These are phyloP conservation scores for Sugiyamaella sp. DNA, from an alignment of 1,139 yeast genomes.

Conservation along the genomic window DNA sequence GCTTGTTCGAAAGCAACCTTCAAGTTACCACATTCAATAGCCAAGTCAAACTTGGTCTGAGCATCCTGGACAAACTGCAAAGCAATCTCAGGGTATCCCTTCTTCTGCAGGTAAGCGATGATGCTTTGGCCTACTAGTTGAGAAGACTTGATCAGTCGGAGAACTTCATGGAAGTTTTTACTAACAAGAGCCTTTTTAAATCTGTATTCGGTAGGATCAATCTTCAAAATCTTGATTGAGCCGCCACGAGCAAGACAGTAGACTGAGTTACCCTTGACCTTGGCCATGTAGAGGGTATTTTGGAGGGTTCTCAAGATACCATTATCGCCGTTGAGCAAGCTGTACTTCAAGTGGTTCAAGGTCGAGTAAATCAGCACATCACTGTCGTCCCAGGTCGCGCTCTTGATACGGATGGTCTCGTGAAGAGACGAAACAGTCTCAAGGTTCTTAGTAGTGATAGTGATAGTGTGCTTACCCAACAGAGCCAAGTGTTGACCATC, in stretches of 20 bases:
- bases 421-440: slow-evolving; percentile 84
- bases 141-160: slow-evolving; percentile 83
- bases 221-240: slow-evolving; percentile 71
- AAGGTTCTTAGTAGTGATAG: slow-evolving; percentile 79
- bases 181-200: slow-evolving; percentile 92
- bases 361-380: slow-evolving; percentile 93
- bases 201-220: slow-evolving; percentile 96
- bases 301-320: slow-evolving; percentile 94
- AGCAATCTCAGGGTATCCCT: slow-evolving; percentile 89
- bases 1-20: slow-evolving; percentile 91
- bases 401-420: slow-evolving; percentile 94
- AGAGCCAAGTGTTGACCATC: slow-evolving; percentile 90
- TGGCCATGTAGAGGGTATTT: slow-evolving; percentile 83
- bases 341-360: slow-evolving; percentile 92
- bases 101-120: slow-evolving; percentile 90
- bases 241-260: slow-evolving; percentile 86
- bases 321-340: slow-evolving; percentile 88
- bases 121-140: slow-evolving; percentile 97
- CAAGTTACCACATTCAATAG: slow-evolving; percentile 90
- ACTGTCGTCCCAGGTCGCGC: slow-evolving; percentile 97
- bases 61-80: slow-evolving; percentile 96
- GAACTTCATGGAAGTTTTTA: slow-evolving; percentile 88
- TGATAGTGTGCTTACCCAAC: slow-evolving; percentile 88
- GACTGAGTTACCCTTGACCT: slow-evolving; percentile 69
- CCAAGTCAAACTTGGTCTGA: slow-evolving; percentile 93